phyloP scores from a whole-genome alignment of 108 stramenopile genomes.

The Cyclostephanos tholiformis region DNA sequence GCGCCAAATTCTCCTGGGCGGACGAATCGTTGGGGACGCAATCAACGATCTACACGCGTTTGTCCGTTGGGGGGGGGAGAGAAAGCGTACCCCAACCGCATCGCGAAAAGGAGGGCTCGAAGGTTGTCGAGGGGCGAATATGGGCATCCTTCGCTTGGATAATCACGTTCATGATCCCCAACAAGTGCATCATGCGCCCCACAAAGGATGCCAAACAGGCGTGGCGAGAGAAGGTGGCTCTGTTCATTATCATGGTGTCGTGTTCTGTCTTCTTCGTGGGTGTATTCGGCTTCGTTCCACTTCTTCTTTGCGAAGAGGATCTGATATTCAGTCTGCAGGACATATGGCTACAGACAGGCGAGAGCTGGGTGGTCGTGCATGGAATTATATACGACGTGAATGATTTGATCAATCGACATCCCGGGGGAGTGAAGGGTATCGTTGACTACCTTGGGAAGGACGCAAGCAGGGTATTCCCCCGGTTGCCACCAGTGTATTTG shows the following conservation, averaged over 20 bases:
- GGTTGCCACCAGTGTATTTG: constrained; percentile 47
- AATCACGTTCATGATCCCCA: constrained; percentile 54
- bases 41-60: constrained; percentile 42
- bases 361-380: constrained; percentile 54
- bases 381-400: constrained; percentile 59
- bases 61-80: constrained; percentile 22
- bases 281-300: constrained; percentile 61
- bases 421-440: constrained; percentile 58
- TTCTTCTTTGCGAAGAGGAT: constrained; percentile 50
- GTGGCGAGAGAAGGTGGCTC: constrained; percentile 59
- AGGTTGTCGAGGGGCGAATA: constrained; percentile 17
- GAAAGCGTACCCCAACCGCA: constrained; percentile 46
- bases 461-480: constrained; percentile 57
- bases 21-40: constrained; percentile 40
- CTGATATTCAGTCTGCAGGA: constrained; percentile 39
- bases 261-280: constrained; percentile 56
- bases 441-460: constrained; percentile 59
- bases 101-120: constrained; percentile 21
- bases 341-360: constrained; percentile 53
- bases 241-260: constrained; percentile 54
- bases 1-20: constrained; percentile 55
- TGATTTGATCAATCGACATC: constrained; percentile 57
- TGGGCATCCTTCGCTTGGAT: constrained; percentile 49
- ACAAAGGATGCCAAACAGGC: constrained; percentile 57
- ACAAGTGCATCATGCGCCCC: constrained; percentile 42